Conservation (phyloP, 2,329 filamentous ascomycete genomes). For the Xylariaceae sp. region DNA sequence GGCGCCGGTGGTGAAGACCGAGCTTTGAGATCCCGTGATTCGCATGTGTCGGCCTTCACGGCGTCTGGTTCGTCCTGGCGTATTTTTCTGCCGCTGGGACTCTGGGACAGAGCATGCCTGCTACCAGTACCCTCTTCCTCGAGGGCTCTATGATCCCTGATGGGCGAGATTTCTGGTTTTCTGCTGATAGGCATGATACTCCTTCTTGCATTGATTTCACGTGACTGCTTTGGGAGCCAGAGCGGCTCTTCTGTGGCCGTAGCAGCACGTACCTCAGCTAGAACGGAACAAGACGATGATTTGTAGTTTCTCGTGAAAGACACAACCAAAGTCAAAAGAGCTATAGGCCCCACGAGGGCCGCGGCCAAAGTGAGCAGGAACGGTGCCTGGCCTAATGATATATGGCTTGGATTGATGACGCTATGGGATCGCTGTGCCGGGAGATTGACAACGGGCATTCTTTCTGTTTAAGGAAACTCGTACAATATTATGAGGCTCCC, state of each 20-base stretch:
- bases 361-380: slow-evolving; percentile 32
- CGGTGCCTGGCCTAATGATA: slow-evolving; percentile 37
- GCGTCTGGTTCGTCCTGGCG: slow-evolving; percentile 21
- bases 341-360: slow-evolving; percentile 29
- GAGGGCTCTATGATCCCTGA: slow-evolving; percentile 1
- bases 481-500: slow-evolving; percentile 26
- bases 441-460: slow-evolving; percentile 48
- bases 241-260: slow-evolving; percentile 23
- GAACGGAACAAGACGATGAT: slow-evolving; percentile 15
- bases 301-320: slow-evolving; percentile 34
- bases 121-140: slow-evolving; percentile 16
- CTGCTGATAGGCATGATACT: slow-evolving; percentile 37
- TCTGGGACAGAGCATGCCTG: slow-evolving; percentile 18
- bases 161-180: slow-evolving; percentile 26
- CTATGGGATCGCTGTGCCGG: slow-evolving; percentile 37
- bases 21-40: slow-evolving; percentile 42
- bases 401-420: slow-evolving; percentile 39
- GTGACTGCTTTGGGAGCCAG: slow-evolving; percentile 39
- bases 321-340: slow-evolving; percentile 31
- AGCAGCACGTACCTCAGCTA: slow-evolving; percentile 13
- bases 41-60: slow-evolving; percentile 34
- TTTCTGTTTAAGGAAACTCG: slow-evolving; percentile 44
- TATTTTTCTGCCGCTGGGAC: slow-evolving; percentile 20
- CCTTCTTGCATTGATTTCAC: slow-evolving; percentile 38
- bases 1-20: slow-evolving; percentile 54